Evolutionary conservation across 192 early-diverging fungal species (phyloP), one percentile per base, ranked within the genome.

Genomic region (Rhizophlyctis rosea): DNA sequence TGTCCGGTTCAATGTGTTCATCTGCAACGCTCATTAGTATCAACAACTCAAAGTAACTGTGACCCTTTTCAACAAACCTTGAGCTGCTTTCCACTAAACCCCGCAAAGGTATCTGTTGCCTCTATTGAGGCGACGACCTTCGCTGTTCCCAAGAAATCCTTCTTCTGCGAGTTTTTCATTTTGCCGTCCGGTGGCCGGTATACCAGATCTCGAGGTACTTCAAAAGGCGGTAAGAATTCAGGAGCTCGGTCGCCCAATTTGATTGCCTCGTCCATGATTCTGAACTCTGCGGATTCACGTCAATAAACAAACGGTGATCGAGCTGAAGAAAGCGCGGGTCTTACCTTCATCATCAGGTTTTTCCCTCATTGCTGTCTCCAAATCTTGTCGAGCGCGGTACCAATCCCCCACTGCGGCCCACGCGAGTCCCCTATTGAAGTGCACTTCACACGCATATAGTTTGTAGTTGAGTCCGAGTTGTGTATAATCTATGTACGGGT

Each of bases 391-490:
- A 25, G 86, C 93, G 3, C 79, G 76, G 33, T 88, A 76, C 44
- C 81, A 81, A 59, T 94, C 78, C 2, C 86, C 86, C 34, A 92
- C 53, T 24, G 88, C 90, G 13, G 92, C 80, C 62, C 84, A 83
- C 69, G 88, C 90, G 28, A 98, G 80, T 1, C 86, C 94, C 16
- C 91, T 85, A 72, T 97, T 97, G 82, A 91, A 98, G 51, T 90
- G 68, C 14, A 95, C 86, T 72, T 98, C 89, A 70, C 89, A 96
- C 0, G 87, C 73, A 68, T 88, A 93, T 29, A 98, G 80, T 69
- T 93, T 91, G 77, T 88, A 95, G 32, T 87, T 80, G 34, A 97
- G 85, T 2, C 96, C 96, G 32, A 98, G 79, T 69, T 98, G 96
- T 61, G 86, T 86, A 69, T 98, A 98, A 73, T 98, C 93, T 59